Percentiles rank a stretch among this genome's conserved stretches.
These are phyloP conservation scores for Magnusiomyces sp. DNA, from an alignment of 1,139 yeast genomes.

Conservation along the genomic window DNA sequence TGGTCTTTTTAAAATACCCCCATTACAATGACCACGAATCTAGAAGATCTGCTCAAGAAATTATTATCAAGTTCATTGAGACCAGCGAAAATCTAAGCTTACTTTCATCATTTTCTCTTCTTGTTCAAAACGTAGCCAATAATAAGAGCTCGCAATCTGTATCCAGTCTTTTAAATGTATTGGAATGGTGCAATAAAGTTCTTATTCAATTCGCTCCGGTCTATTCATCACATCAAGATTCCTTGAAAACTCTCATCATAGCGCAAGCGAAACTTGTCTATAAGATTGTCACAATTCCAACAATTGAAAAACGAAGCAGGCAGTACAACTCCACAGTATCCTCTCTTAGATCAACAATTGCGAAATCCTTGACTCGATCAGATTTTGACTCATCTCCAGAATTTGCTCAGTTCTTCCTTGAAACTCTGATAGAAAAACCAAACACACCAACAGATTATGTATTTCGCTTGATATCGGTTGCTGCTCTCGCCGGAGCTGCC, in stretches of 20 bases:
- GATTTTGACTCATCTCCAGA: conserved; percentile 12
- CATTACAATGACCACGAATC: conserved; percentile 47
- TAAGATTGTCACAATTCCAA: conserved; percentile 17
- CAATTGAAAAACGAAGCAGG: conserved; percentile 18
- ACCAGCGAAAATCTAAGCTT: conserved; percentile 31
- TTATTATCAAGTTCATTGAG: conserved; percentile 34
- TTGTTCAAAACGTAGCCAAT: conserved; percentile 31
- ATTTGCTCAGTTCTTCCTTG: conserved; percentile 18
- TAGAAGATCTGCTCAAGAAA: conserved; percentile 35
- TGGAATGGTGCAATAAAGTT: conserved; percentile 46
- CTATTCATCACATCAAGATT: conserved; percentile 12
- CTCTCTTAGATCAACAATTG: conserved; percentile 22
- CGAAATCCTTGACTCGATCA: conserved; percentile 11
- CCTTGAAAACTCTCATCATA: conserved; percentile 16
- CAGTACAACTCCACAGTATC: conserved; percentile 25
- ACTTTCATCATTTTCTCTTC: conserved; percentile 20
- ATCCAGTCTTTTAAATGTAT: conserved; percentile 46
- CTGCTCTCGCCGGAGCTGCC: conserved; percentile 27
- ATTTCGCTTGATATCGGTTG: conserved; percentile 18
- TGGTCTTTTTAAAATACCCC: conserved; percentile 40
- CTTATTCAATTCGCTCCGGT: conserved; percentile 16
- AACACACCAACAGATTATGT: conserved; percentile 16
- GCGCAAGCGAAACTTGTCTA: conserved; percentile 25
- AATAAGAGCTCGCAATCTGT: conserved; percentile 39
- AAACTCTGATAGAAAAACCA: conserved; percentile 15